phyloP scores from a whole-genome alignment of 768 basidiomycete species.

The Phlebiopsis gigantea region DNA sequence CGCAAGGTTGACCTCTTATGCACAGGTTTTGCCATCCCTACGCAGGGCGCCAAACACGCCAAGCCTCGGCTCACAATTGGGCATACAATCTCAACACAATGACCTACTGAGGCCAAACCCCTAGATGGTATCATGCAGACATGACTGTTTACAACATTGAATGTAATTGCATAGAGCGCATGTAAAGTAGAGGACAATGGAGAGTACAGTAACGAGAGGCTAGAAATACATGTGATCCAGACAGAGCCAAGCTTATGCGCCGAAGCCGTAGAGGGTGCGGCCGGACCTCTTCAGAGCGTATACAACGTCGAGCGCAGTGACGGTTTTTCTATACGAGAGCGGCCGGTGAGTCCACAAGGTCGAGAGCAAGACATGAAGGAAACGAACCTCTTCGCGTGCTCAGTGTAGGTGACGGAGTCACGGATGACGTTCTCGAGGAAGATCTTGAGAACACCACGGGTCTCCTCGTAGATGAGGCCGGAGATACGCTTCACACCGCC shows the following conservation, averaged over 20 bases:
- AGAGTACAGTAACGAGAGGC: constrained; percentile 7
- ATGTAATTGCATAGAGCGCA: constrained; percentile 1
- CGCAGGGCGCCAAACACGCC: neutral
- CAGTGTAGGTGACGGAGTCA: constrained; percentile 47
- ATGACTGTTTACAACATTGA: neutral
- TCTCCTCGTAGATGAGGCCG: constrained; percentile 60
- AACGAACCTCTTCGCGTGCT: constrained; percentile 46
- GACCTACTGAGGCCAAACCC: too few relatives aligned
- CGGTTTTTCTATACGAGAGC: constrained; percentile 32
- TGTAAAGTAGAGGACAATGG: constrained; percentile 1
- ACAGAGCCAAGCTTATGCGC: constrained; percentile 27
- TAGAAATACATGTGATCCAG: constrained; percentile 11
- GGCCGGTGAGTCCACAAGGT: neutral
- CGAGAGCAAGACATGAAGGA: neutral
- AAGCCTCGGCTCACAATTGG: too few relatives aligned
- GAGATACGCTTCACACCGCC: constrained; percentile 65
- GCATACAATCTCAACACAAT: too few relatives aligned
- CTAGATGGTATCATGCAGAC: too few relatives aligned
- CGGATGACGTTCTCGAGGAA: constrained; percentile 45
- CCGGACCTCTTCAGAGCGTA: constrained; percentile 58
- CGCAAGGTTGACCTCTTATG: neutral
- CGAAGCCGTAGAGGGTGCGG: constrained; percentile 55
- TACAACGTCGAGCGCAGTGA: constrained; percentile 57
- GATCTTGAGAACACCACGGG: constrained; percentile 60
- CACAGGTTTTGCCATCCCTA: neutral